Conservation (phyloP, 352 stramenopile genomes). For the Pythium apleroticum region DNA sequence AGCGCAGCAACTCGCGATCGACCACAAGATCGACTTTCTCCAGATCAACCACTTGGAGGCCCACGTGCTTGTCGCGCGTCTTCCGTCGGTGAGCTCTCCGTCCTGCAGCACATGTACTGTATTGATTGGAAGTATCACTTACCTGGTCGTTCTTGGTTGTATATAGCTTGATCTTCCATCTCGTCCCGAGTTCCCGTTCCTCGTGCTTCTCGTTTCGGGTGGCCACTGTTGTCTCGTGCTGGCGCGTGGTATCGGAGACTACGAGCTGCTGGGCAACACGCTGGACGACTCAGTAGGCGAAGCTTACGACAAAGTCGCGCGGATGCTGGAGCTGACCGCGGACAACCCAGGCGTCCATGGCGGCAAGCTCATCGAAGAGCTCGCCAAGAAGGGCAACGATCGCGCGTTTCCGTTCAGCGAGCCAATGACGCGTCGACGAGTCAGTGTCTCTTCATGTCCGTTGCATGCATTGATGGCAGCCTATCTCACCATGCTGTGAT, state of each 20-base stretch:
- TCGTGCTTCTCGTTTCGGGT: constrained; percentile 97
- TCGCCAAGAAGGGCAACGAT: constrained; percentile 90
- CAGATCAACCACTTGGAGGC: constrained; percentile 98
- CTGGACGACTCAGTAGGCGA: constrained; percentile 98
- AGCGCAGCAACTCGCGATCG: constrained; percentile 78
- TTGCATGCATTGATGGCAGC: not conserved
- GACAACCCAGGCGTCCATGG: constrained; percentile 68
- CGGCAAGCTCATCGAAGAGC: constrained; percentile 93
- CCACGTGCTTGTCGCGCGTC: constrained; percentile 94
- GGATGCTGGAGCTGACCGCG: constrained; percentile 89
- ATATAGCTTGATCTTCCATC: constrained; percentile 33
- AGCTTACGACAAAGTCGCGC: constrained; percentile 98
- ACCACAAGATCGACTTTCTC: constrained; percentile 93
- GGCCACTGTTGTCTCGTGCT: constrained; percentile 98
- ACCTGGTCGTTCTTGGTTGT: not conserved
- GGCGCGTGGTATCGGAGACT: constrained; percentile 89
- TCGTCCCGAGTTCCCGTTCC: constrained; percentile 93
- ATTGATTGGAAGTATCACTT: not conserved
- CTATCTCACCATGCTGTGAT: not conserved
- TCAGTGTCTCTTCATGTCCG: constrained; percentile 15
- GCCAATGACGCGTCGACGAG: constrained; percentile 86
- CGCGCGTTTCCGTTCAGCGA: constrained; percentile 90
- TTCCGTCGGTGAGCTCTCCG: constrained; percentile 58
- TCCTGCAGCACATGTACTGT: no score
- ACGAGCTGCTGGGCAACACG: constrained; percentile 94